Base-by-base conservation (phyloP, 768 basidiomycete genomes). In the Rhodotorula toruloides region DNA sequence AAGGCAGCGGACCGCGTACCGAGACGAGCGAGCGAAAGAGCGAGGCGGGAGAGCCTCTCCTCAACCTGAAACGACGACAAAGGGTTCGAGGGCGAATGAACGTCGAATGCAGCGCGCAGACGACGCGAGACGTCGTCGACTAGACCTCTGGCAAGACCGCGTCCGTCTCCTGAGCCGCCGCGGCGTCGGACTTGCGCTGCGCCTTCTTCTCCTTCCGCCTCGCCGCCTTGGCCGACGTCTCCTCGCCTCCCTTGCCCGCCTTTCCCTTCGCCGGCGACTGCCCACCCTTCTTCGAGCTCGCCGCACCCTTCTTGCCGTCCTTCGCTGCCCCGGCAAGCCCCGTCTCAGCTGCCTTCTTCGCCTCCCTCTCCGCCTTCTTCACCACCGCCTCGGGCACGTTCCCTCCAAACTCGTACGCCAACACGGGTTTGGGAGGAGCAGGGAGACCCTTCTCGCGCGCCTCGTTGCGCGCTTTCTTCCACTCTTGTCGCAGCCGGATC, bases 361-460 rank as follows among this genome's bases (percentile, higher is more conserved):
- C 39, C 29, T 39, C n/a, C 8, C 8, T 22, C 36, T n/a, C 36
- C 36, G 32, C 32, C 50, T 16, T 7, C 19, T 32, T 12, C 12
- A 12, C 21, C 7, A 36, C 32, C 32, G 14, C 21, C 11, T 37
- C 22, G 11, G 66, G 60, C 12, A 58, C 56, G 44, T 67, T 67
- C 14, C 66, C 66, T 48, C 66, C 66, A n/a, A 58, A 42, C 55
- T 67, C 66, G 61, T 67, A 67, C 36, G 66, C 66, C 12, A 67
- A 44, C 8, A 67, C 56, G 1, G 66, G 66, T n/a, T 52, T 50
- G 3, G 54, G 48, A 3, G 66, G 66, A 5, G 40, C n/a, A 6
- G 66, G 60, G 22, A 37, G 7, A 8, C 66, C 66, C 29, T 57
- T 44, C 50, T 49, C 66, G 32, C 54, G 57, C 3, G 66, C 66